phyloP scores from a whole-genome alignment of 2,329 filamentous ascomycete genomes.

The Pseudocercospora fijiensis region DNA sequence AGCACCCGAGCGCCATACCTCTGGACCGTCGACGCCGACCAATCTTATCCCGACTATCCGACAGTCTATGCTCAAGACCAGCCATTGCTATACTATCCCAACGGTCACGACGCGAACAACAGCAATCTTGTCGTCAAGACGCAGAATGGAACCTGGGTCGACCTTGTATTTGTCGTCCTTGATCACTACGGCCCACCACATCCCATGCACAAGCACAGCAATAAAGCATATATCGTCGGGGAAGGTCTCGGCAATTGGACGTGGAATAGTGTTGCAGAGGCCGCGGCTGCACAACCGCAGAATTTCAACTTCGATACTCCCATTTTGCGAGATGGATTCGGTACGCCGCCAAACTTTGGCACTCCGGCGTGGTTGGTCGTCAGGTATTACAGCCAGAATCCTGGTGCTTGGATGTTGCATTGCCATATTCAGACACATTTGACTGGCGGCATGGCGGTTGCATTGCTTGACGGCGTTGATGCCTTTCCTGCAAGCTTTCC shows the following conservation, averaged over 20 bases:
- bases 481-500: conserved; percentile 35
- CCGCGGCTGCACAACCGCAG: conserved; percentile 46
- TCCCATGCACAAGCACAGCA: conserved; percentile 64
- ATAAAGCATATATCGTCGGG: conserved; percentile 60
- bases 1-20: conserved; percentile 11
- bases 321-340: conserved; percentile 53
- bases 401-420: conserved; percentile 51
- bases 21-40: conserved; percentile 11
- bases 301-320: conserved; percentile 60
- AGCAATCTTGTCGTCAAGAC: conserved; percentile 25
- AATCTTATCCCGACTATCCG: conserved; percentile 11
- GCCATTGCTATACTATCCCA: conserved; percentile 20
- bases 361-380: conserved; percentile 44
- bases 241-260: conserved; percentile 49
- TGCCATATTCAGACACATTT: conserved; percentile 54
- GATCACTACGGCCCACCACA: conserved; percentile 52
- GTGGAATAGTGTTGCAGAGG: conserved; percentile 56
- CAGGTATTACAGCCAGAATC: conserved; percentile 48
- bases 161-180: conserved; percentile 34
- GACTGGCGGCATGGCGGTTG: conserved; percentile 50
- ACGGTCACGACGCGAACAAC: conserved; percentile 12
- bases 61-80: conserved; percentile 12
- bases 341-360: conserved; percentile 11
- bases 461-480: conserved; percentile 51
- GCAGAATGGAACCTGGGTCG: conserved; percentile 38